Base-by-base conservation (phyloP, 176 grass and related monocot species). In the Tillandsia fasciculata region DNA sequence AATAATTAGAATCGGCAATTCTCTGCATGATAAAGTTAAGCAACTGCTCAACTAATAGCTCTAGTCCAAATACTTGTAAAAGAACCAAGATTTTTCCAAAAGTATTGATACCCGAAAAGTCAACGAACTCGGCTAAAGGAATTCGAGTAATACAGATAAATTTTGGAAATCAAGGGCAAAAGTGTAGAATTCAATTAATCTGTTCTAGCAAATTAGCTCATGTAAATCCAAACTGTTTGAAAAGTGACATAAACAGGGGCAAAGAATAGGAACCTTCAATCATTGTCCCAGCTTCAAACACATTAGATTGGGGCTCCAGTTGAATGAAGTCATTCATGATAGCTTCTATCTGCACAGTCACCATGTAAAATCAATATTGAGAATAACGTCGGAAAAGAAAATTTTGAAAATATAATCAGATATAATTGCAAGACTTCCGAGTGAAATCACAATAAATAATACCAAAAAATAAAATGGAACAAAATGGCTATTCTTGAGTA, bases 321-420 rank as follows among this genome's bases (percentile, higher is more conserved):
- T 97, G 84, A 78, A 92, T 87, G 65, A 97, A 97, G 79, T 97
- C 93, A 78, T 92, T 87, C 89, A 92, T 87, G 64, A 92, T 97
- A 78, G 93, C 77, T 77, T 97, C 93, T 75, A 97, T 85, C 93
- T 97, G 79, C 49, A 64, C 17, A 73, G 20, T 59, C 12, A 59
- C 54, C 54, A 59, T 59, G 17, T 18, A 5, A 59, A 59, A 22
- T 59, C 20, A 59, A 17, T 18, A 18, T 18, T 18, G 20, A 18
- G 54, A 9, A 59, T 59, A 14, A 9, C 20, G 6, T 59, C 14
- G 9, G 20, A 59, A 59, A 17, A 59, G 14, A 18, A 59, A 59
- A 17, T 8, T 20, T 1, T 20, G 54, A 17, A 59, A 18, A 59
- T 59, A 59, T 14, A 59, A 14, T 8, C 7, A n/a, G 14, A 59